Evolutionary conservation across 345 rosid genomes (phyloP), one percentile per base, ranked within the genome.

Genomic region (Ceriops tagal): DNA sequence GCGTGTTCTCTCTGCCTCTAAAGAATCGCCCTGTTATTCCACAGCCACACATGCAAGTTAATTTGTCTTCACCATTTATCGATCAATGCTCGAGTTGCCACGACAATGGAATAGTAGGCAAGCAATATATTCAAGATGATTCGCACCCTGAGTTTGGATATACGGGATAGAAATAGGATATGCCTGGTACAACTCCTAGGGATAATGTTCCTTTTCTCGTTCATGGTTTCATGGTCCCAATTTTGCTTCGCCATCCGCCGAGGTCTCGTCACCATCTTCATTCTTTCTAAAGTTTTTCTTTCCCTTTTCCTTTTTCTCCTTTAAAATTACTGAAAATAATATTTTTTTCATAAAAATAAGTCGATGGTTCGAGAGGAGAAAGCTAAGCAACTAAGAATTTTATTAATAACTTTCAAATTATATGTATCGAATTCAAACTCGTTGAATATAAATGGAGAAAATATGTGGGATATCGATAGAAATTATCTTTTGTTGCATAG

Each of bases 21-120:
- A 71, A 75, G 80, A 73, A 68, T 71, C 53, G 67, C 86, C 24
- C 84, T 73, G 84, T 71, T 63, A 80, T 80, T 80, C 84, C 63
- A 63, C 73, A 53, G 67, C 81, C 69, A 70, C 83, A 49, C 69
- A 62, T 47, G 20, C 8, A 34, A 34, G 37, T 34, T 6, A 34
- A 34, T 7, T 34, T 13, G 61, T n/a, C 6, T 68, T 16, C 8
- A 8, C 27, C 60, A 15, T 63, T 35, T 51, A 65, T 51, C 16
- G 31, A 46, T 21, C 61, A 58, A 39, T 19, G 51, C 20, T 31
- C 27, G 15, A 34, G 32, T n/a, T 35, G 64, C 61, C 22, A 32
- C 55, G 16, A 24, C 15, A 3, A 55, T n/a, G 19, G 11, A 55
- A 10, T 34, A 16, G 22, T 43, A 64, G 49, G 51, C 21, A 10